Evolutionary conservation across 257 asterid genomes (phyloP).

Genomic region (Phtheirospermum japonicum): DNA sequence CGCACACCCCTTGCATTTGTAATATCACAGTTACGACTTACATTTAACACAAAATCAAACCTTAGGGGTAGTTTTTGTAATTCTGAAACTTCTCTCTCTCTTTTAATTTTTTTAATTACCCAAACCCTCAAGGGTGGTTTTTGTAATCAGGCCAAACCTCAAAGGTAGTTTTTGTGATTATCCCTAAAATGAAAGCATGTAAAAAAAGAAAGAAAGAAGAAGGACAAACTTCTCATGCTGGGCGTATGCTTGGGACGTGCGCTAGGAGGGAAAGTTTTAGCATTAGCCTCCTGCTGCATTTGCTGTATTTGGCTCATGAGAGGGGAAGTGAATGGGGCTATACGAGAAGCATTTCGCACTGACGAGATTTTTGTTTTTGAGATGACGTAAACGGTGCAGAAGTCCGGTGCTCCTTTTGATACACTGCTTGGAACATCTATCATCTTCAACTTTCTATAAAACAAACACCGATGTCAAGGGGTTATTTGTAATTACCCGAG

Average conservation of each 20-base stretch:
- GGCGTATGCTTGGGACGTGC: constrained; percentile 34
- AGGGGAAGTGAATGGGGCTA: constrained; percentile 59
- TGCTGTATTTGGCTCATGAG: constrained; percentile 40
- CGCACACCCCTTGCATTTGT: too few species aligned
- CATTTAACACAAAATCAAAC: too few species aligned
- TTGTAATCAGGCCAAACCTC: too few species aligned
- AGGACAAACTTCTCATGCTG: constrained; percentile 35
- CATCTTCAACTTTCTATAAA: constrained; percentile 54
- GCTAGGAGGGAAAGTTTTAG: constrained; percentile 21
- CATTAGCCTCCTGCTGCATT: constrained; percentile 31
- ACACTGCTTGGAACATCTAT: constrained; percentile 51
- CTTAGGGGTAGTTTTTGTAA: too few species aligned
- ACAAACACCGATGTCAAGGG: too few species aligned
- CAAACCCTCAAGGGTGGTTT: too few species aligned
- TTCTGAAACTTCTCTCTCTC: too few species aligned
- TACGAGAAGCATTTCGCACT: constrained; percentile 49
- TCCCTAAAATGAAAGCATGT: too few species aligned
- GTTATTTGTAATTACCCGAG: too few species aligned
- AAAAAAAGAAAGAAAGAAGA: background rate
- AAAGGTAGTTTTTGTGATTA: too few species aligned
- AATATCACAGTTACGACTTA: too few species aligned
- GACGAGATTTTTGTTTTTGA: constrained; percentile 54
- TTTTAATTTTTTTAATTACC: too few species aligned
- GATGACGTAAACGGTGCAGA: constrained; percentile 62
- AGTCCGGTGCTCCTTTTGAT: constrained; percentile 59